Base-by-base conservation (phyloP, 768 basidiomycete genomes). In the Xerocomellus intermedius region DNA sequence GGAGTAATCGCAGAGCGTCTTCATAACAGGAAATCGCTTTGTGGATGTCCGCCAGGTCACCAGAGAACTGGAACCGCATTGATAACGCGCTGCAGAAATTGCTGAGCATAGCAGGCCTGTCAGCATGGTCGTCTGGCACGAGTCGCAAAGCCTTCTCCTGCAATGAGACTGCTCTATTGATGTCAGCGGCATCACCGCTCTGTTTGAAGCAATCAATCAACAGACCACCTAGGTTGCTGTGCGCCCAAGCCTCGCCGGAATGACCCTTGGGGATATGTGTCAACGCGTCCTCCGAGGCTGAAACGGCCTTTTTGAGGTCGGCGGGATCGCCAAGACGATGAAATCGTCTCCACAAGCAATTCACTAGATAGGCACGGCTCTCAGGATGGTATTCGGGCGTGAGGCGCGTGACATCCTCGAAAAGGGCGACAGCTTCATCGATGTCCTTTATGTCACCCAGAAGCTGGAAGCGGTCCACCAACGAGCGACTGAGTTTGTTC, bases 1-100 rank as follows among this genome's bases (percentile, higher is more conserved):
- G 35, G 12, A 42, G 33, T 3, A 52, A 33, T 17, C 50, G 50
- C 17, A 46, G 43, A 36, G 59, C 64, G 13, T 51, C 37, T 19
- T 45, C 41, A 12, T 2, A 13, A 21, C 35, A 24, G 1, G 37
- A 46, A 21, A 63, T 60, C 17, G 54, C 47, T 8, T 42, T 45
- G n/a, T 55, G 24, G 16, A 49, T 35, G 35, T 44, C 44, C 5
- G 47, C 32, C 10, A 50, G n/a, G 22, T 50, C 32, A n/a, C 45
- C 30, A n/a, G 36, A 28, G 13, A 14, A 26, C 14, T 33, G 43
- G 14, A 47, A 59, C 57, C 66, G 19, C 5, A 6, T 36, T 5
- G 26, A n/a, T 19, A 52, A 38, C 6, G 42, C 22, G 30, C 17
- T 39, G 6, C 51, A 44, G 37, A 46, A 36, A 30, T 53, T 53